These are phyloP conservation scores for Inonotus obliquus DNA, from an alignment of 1,284 basidiomycete genomes.

Conservation along the genomic window DNA sequence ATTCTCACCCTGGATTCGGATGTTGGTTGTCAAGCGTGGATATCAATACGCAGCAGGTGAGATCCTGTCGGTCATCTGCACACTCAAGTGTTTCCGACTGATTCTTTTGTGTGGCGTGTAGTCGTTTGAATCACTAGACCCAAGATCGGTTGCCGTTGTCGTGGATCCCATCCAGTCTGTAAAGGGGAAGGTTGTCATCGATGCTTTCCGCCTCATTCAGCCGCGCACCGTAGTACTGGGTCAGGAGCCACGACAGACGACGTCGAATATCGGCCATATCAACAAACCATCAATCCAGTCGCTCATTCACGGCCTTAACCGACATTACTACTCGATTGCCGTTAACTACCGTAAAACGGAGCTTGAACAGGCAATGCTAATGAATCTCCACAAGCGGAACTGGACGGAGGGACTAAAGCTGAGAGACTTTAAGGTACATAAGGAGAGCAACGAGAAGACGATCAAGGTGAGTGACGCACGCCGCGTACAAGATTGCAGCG, in stretches of 20 bases:
- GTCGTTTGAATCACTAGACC: slow-evolving; percentile 96
- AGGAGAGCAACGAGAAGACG: slow-evolving; percentile 82
- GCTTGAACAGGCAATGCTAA: slow-evolving; percentile 95
- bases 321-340: slow-evolving; percentile 95
- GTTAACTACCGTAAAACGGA: slow-evolving; percentile 98
- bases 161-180: slow-evolving; percentile 99
- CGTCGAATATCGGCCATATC: slow-evolving; percentile 97
- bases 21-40: slow-evolving; percentile 99
- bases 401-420: slow-evolving; percentile 96
- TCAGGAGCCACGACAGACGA: slow-evolving; percentile 95
- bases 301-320: slow-evolving; percentile 91
- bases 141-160: slow-evolving; percentile 95
- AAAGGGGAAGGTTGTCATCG: slow-evolving; percentile 97
- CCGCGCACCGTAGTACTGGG: slow-evolving; percentile 84
- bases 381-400: slow-evolving; percentile 96
- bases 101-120: slow-evolving; percentile 30
- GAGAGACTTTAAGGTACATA: slow-evolving; percentile 83
- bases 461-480: slow-evolving; percentile 66
- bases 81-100: slow-evolving; percentile 19
- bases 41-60: slow-evolving; percentile 96
- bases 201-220: slow-evolving; percentile 96
- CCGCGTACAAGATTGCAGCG: neutral
- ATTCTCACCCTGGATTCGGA: slow-evolving; percentile 99
- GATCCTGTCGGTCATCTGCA: slow-evolving; percentile 23
- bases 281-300: slow-evolving; percentile 99